A percentile compares a stretch with the other conserved stretches of the same genome.
These are phyloP conservation scores for Gymnopilus junonius DNA, from an alignment of 768 basidiomycete species.

Conservation along the genomic window DNA sequence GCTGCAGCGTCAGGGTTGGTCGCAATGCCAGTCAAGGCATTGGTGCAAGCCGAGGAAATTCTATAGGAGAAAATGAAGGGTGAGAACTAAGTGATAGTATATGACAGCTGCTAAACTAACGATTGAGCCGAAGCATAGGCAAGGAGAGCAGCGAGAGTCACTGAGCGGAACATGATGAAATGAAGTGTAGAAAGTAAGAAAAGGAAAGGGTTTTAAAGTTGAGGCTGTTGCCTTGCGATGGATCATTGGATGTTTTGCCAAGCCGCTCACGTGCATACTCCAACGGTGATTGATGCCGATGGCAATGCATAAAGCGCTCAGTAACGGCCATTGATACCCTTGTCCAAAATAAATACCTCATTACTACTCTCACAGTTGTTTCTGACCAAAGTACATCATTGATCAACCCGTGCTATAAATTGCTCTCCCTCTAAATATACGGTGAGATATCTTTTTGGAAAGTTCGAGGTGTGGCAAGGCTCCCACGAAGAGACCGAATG, in stretches of 20 bases:
- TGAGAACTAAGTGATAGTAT: neutral
- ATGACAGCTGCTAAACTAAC: constrained; percentile 34
- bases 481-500: neutral
- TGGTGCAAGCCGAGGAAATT: constrained; percentile 53
- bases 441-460: no score
- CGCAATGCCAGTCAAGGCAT: constrained; percentile 49
- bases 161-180: constrained; percentile 28
- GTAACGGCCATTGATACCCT: neutral
- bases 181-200: constrained; percentile 20
- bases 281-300: neutral
- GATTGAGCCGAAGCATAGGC: constrained; percentile 47
- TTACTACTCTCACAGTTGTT: neutral
- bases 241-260: neutral
- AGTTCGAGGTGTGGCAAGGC: neutral
- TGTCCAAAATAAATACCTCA: neutral
- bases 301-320: neutral
- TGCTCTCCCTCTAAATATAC: neutral
- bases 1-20: constrained; percentile 44
- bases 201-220: constrained; percentile 6
- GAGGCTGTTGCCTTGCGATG: constrained; percentile 3
- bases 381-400: neutral
- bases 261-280: neutral
- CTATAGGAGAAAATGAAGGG: constrained; percentile 20
- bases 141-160: constrained; percentile 34
- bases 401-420: neutral